A percentile compares a stretch with the other conserved stretches of the same genome.
These are phyloP conservation scores for Isabelozyma pseudorhagii DNA, from an alignment of 805 yeast species.

Conservation along the genomic window DNA sequence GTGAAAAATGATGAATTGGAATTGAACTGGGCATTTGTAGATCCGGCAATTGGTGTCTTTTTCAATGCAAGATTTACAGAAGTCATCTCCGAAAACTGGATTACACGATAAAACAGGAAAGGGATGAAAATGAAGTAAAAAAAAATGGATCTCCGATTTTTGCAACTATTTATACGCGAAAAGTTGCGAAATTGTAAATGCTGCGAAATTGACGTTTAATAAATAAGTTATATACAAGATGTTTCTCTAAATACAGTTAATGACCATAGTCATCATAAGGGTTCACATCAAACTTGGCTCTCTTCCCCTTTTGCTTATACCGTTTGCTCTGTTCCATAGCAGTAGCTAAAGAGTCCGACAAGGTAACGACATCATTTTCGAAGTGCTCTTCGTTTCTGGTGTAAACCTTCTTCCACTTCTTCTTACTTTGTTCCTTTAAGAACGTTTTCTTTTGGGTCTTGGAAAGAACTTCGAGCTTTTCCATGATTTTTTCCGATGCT, in stretches of 20 bases:
- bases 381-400: constrained; percentile 22
- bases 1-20: background rate
- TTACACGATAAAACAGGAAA: no score
- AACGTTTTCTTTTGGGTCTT: constrained; percentile 38
- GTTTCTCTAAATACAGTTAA: constrained; percentile 7
- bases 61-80: no score
- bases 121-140: background rate
- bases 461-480: constrained; percentile 32
- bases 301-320: constrained; percentile 30
- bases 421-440: constrained; percentile 32
- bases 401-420: constrained; percentile 28
- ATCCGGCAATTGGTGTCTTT: background rate
- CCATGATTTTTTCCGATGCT: constrained; percentile 26
- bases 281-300: constrained; percentile 16
- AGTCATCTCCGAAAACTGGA: no score
- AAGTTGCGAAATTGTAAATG: background rate
- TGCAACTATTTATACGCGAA: background rate
- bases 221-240: background rate
- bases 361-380: constrained; percentile 21
- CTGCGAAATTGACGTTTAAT: background rate
- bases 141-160: background rate
- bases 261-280: constrained; percentile 15
- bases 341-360: constrained; percentile 26
- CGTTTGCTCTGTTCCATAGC: constrained; percentile 29
- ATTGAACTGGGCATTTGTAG: background rate